A percentile compares a stretch with the other conserved stretches of the same genome.
phyloP scores from a whole-genome alignment of 2,329 filamentous ascomycete species.

The Trichoderma simmonsii region DNA sequence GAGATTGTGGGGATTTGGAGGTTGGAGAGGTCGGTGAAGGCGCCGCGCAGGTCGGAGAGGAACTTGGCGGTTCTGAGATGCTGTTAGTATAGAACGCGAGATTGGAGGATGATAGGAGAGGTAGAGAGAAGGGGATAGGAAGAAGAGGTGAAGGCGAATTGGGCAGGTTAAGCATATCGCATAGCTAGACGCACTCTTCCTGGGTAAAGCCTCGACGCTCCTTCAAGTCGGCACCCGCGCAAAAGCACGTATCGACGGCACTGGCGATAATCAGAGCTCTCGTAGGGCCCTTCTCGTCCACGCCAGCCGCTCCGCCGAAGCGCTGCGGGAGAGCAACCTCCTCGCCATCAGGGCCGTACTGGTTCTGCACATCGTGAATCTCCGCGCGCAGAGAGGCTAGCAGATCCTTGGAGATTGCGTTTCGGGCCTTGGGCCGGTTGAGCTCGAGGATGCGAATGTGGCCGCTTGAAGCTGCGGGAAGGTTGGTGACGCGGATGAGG shows the following conservation, averaged over 20 bases:
- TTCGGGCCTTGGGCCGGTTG: slow-evolving; percentile 79
- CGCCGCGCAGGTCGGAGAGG: slow-evolving; percentile 70
- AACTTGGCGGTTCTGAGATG: slow-evolving; percentile 72
- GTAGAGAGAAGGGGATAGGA: too few relatives aligned
- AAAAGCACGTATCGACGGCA: slow-evolving; percentile 83
- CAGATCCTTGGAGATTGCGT: slow-evolving; percentile 81
- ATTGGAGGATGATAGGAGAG: not conserved
- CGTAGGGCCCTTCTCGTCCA: slow-evolving; percentile 56
- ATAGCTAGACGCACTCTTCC: slow-evolving; percentile 63
- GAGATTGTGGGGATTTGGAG: slow-evolving; percentile 89
- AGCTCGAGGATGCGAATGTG: slow-evolving; percentile 86
- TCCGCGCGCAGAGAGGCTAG: slow-evolving; percentile 69
- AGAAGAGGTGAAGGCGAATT: not conserved
- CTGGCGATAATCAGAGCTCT: slow-evolving; percentile 81
- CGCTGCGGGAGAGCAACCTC: slow-evolving; percentile 43
- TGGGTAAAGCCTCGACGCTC: slow-evolving; percentile 74
- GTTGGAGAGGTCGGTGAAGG: slow-evolving; percentile 67
- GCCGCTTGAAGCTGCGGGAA: slow-evolving; percentile 63
- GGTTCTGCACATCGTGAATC: slow-evolving; percentile 66
- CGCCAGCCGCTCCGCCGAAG: slow-evolving; percentile 45
- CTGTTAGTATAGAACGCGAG: not conserved
- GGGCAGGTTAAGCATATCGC: not conserved
- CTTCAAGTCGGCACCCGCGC: slow-evolving; percentile 91
- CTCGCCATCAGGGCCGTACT: slow-evolving; percentile 55
- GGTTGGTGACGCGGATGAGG: slow-evolving; percentile 66